Evolutionary conservation across 2,329 filamentous ascomycete genomes (phyloP).

Genomic region (Fusarium torreyae): DNA sequence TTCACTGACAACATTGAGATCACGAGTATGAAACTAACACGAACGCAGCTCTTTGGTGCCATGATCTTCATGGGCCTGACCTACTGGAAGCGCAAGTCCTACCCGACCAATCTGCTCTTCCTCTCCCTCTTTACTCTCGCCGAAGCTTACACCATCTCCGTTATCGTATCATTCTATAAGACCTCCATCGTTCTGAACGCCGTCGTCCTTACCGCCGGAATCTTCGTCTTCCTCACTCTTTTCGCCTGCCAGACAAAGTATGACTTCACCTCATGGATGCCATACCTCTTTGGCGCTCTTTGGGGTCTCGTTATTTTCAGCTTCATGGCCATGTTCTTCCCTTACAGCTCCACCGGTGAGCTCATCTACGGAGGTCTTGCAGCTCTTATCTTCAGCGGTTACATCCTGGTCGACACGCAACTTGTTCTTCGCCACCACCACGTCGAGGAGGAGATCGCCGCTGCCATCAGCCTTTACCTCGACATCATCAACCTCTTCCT

Average conservation of each 20-base stretch:
- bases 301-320: constrained; percentile 95
- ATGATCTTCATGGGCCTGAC: constrained; percentile 89
- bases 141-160: constrained; percentile 93
- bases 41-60: constrained; percentile 77
- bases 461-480: constrained; percentile 93
- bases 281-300: constrained; percentile 90
- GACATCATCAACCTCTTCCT: constrained; percentile 98
- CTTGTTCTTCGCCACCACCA: constrained; percentile 96
- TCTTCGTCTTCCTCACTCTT: constrained; percentile 83
- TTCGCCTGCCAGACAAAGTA: constrained; percentile 99
- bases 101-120: constrained; percentile 95
- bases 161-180: constrained; percentile 93
- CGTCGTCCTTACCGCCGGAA: constrained; percentile 86
- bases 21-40: constrained; percentile 36
- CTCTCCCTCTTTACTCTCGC: constrained; percentile 89
- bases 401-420: constrained; percentile 97
- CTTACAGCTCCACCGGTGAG: constrained; percentile 84
- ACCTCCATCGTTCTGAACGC: constrained; percentile 89
- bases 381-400: constrained; percentile 92
- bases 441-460: constrained; percentile 97
- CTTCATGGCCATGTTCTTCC: constrained; percentile 93
- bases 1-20: neutral
- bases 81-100: constrained; percentile 96
- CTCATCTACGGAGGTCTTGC: constrained; percentile 86
- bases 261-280: constrained; percentile 97